These are phyloP conservation scores for Fusarium dimerum DNA, from an alignment of 2,329 filamentous ascomycete genomes.

Conservation along the genomic window DNA sequence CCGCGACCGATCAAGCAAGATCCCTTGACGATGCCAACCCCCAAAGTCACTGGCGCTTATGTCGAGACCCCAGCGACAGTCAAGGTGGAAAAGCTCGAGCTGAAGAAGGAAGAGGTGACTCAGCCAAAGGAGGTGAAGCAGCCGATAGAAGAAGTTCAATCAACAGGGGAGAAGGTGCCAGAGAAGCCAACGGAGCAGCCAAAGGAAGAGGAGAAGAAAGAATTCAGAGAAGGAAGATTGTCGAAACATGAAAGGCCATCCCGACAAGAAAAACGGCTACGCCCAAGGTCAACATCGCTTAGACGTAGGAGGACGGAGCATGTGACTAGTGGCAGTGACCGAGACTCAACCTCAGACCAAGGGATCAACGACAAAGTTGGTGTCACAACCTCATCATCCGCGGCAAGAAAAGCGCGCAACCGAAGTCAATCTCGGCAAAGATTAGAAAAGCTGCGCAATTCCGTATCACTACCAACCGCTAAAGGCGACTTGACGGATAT, in stretches of 20 bases:
- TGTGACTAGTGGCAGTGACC: conserved; percentile 21
- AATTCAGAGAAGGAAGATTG: too few relatives aligned
- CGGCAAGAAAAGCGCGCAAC: conserved; percentile 31
- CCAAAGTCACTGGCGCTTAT: conserved; percentile 56
- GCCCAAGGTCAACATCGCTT: conserved; percentile 19
- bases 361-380: conserved; percentile 30
- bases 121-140: conserved; percentile 11
- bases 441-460: conserved; percentile 50
- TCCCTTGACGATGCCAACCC: conserved; percentile 52
- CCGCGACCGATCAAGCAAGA: conserved; percentile 48
- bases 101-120: conserved; percentile 14
- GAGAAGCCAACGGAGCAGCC: too few relatives aligned
- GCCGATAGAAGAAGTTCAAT: conserved; percentile 10
- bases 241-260: too few relatives aligned
- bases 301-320: conserved; percentile 29
- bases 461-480: conserved; percentile 54
- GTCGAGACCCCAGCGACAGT: conserved; percentile 56
- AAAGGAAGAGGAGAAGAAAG: too few relatives aligned
- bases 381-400: conserved; percentile 23
- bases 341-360: conserved; percentile 36
- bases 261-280: background rate
- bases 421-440: conserved; percentile 46
- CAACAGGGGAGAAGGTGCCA: background rate
- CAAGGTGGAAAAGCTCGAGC: conserved; percentile 37
- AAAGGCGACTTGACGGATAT: conserved; percentile 58